These are phyloP conservation scores for Fusarium tuaranense DNA, from an alignment of 2,329 filamentous ascomycete species.

Conservation along the genomic window DNA sequence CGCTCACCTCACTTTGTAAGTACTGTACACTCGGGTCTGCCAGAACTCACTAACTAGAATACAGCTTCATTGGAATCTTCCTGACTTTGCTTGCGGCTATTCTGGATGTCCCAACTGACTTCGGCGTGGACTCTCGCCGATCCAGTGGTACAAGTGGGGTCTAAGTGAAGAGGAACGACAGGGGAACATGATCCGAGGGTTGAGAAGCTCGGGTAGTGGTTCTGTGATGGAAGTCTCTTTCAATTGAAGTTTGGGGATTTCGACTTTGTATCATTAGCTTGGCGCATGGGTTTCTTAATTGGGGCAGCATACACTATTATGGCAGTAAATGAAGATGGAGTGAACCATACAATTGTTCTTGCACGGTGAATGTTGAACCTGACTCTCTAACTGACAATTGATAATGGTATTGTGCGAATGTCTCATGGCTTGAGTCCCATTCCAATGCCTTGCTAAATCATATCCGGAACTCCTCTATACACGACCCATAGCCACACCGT, in stretches of 20 bases:
- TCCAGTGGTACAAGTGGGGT: background rate
- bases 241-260: background rate
- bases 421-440: background rate
- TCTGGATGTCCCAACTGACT: constrained; percentile 25
- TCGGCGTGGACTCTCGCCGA: background rate
- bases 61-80: constrained; percentile 36
- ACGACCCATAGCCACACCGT: background rate
- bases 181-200: background rate
- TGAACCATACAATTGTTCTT: constrained; percentile 8
- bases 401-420: constrained; percentile 7
- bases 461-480: constrained; percentile 19
- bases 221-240: background rate
- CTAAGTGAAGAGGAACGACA: background rate
- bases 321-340: background rate
- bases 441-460: constrained; percentile 7
- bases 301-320: constrained; percentile 18
- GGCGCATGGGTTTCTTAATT: constrained; percentile 2
- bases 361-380: background rate
- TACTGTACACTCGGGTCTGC: background rate
- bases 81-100: constrained; percentile 32
- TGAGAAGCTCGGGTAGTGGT: background rate
- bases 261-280: constrained; percentile 16
- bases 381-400: background rate
- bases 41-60: constrained; percentile 19
- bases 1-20: constrained; percentile 43